A percentile compares a stretch with the other conserved stretches of the same genome.
Evolutionary conservation across 306 rosid genomes (phyloP).

Genomic region (Calophaca sinica): DNA sequence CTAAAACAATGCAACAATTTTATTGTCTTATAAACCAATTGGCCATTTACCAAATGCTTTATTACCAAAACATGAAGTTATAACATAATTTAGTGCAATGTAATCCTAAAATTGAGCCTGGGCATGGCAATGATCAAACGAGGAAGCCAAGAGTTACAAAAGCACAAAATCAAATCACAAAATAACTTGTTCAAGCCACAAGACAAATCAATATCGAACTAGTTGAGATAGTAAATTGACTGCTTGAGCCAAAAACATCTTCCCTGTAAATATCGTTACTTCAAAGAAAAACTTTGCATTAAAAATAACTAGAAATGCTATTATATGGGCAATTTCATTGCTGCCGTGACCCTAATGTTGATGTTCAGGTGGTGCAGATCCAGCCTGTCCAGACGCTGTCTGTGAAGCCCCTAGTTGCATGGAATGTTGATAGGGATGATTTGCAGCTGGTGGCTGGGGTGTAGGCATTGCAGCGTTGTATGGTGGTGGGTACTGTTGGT

Average conservation of each 20-base stretch:
- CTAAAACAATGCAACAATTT: constrained; percentile 1
- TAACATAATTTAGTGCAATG: not conserved
- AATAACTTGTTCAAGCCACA: constrained; percentile 26
- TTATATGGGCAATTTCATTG: constrained; percentile 39
- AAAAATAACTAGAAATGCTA: constrained; percentile 37
- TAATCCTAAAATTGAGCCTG: too few relatives aligned
- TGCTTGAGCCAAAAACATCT: constrained; percentile 28
- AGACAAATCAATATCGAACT: constrained; percentile 27
- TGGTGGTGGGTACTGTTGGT: constrained; percentile 69
- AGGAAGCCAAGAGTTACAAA: constrained; percentile 32
- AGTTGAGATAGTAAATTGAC: constrained; percentile 15
- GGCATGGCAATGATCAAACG: not conserved
- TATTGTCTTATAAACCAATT: not conserved
- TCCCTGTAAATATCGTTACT: constrained; percentile 22
- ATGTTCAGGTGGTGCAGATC: constrained; percentile 55
- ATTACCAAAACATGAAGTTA: not conserved
- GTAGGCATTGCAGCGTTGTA: constrained; percentile 59
- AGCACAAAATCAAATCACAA: constrained; percentile 37
- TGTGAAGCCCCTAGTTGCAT: constrained; percentile 54
- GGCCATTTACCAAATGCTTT: not conserved
- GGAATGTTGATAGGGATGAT: constrained; percentile 68
- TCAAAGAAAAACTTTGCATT: not conserved
- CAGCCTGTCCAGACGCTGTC: constrained; percentile 50
- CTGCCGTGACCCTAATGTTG: constrained; percentile 51
- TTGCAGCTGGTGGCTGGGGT: constrained; percentile 50